These are phyloP conservation scores for Heterobasidion occidentale DNA, from an alignment of 1,284 basidiomycete genomes.

Conservation along the genomic window DNA sequence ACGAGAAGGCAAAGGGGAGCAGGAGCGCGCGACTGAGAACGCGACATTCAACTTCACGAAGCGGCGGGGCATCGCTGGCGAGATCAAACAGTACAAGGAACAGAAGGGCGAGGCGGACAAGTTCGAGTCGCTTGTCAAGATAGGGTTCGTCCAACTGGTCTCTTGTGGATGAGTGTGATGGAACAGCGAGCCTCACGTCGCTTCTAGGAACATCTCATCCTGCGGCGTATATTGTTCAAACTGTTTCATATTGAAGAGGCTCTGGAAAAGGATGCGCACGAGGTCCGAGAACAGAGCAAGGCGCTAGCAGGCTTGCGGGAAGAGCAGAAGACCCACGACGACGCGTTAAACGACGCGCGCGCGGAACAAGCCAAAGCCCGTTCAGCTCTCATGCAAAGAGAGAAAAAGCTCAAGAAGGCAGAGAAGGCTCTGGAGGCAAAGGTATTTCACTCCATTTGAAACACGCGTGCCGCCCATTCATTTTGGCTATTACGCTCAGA, in stretches of 20 bases:
- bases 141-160: conserved; percentile 33
- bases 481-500: conserved; percentile 30
- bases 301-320: conserved; percentile 59
- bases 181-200: neutral
- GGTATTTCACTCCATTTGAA: conserved; percentile 28
- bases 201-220: conserved; percentile 70
- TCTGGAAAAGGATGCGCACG: conserved; percentile 62
- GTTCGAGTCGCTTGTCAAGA: conserved; percentile 78
- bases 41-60: conserved; percentile 94
- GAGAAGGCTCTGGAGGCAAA: conserved; percentile 82
- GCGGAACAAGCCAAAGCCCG: conserved; percentile 76
- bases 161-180: neutral
- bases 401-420: conserved; percentile 72
- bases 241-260: conserved; percentile 85
- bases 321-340: conserved; percentile 65
- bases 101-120: conserved; percentile 92
- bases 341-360: conserved; percentile 66
- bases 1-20: conserved; percentile 83
- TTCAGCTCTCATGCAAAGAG: conserved; percentile 65
- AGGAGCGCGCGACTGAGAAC: conserved; percentile 88
- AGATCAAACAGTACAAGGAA: conserved; percentile 97
- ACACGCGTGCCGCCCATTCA: neutral
- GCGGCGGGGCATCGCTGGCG: conserved; percentile 86
- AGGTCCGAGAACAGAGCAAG: conserved; percentile 69
- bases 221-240: conserved; percentile 83